These are phyloP conservation scores for Salix exigua DNA, from an alignment of 345 rosid species.

Conservation along the genomic window DNA sequence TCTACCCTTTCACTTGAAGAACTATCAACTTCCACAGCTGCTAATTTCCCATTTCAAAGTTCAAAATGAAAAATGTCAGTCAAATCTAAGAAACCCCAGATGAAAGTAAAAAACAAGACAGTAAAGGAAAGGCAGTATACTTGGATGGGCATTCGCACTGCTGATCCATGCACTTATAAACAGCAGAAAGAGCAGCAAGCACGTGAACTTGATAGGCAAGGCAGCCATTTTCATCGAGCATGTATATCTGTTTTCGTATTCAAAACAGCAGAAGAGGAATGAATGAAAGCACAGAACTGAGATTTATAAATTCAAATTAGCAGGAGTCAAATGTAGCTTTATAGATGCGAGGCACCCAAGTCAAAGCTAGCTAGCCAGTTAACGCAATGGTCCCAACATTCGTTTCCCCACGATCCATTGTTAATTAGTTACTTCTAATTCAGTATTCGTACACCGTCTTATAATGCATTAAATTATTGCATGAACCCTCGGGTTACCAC, in stretches of 20 bases:
- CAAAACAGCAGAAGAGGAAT: slow-evolving; percentile 1
- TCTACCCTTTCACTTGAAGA: slow-evolving; percentile 13
- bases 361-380: background rate
- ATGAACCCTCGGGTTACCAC: slow-evolving; percentile 42
- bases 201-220: background rate
- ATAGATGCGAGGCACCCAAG: background rate
- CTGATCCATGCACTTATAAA: background rate
- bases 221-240: slow-evolving; percentile 11
- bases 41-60: background rate
- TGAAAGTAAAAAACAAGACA: background rate
- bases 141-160: slow-evolving; percentile 12
- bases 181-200: background rate
- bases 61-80: too few relatives aligned
- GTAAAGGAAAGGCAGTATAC: background rate
- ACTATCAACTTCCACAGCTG: background rate
- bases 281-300: slow-evolving; percentile 1
- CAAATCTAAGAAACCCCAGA: background rate
- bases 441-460: background rate
- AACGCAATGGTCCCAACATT: slow-evolving; percentile 23
- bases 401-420: background rate
- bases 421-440: background rate
- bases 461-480: slow-evolving; percentile 9
- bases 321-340: background rate
- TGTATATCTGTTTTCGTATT: background rate
- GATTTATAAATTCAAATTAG: slow-evolving; percentile 18